Conservation (phyloP, 75 land plant species). For the Selaginella tamariscina region DNA sequence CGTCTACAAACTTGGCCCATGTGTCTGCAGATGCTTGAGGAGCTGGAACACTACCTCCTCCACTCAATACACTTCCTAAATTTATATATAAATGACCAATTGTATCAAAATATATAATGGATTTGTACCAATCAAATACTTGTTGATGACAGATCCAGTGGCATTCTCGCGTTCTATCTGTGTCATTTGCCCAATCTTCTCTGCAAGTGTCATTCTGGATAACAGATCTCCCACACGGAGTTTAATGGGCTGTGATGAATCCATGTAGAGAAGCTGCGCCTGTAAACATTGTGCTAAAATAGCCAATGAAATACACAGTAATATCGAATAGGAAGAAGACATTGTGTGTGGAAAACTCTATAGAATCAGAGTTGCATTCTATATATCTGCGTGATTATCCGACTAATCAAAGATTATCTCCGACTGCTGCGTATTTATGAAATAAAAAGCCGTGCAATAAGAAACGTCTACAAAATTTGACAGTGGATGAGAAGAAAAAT, state of each 20-base stretch:
- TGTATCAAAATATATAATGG: not conserved
- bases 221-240: constrained; percentile 40
- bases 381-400: no score
- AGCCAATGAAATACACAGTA: no score
- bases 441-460: no score
- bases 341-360: no score
- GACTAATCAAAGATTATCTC: no score
- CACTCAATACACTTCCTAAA: constrained; percentile 53
- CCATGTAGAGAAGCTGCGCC: no score
- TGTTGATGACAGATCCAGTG: constrained; percentile 26
- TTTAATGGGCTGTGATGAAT: constrained; percentile 41
- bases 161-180: constrained; percentile 41
- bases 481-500: no score
- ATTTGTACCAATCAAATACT: constrained; percentile 35
- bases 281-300: no score
- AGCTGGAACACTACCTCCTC: constrained; percentile 44
- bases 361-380: no score
- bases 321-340: no score
- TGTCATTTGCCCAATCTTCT: constrained; percentile 69
- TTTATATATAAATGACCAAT: not conserved
- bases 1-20: constrained; percentile 58
- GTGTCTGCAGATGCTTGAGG: constrained; percentile 31
- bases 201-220: constrained; percentile 42
- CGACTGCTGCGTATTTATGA: no score
- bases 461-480: no score